These are phyloP conservation scores for Fusarium sp. DNA, from an alignment of 2,329 filamentous ascomycete genomes.

Conservation along the genomic window DNA sequence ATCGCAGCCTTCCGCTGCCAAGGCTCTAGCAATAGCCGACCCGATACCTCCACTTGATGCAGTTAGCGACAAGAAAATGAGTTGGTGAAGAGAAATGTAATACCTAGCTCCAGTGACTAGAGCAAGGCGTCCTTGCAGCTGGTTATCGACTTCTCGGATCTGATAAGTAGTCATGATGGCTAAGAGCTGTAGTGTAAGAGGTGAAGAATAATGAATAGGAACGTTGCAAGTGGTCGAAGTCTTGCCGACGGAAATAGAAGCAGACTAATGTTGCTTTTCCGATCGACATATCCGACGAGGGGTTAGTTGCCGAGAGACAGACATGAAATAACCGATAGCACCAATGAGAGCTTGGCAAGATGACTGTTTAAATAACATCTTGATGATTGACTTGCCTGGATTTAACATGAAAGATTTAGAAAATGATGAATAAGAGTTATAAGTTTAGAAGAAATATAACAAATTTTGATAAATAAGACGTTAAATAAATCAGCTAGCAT, in stretches of 20 bases:
- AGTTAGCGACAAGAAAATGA: not conserved
- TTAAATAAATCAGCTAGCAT: too few relatives aligned
- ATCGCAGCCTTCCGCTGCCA: slow-evolving; percentile 29
- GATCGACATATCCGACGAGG: slow-evolving; percentile 26
- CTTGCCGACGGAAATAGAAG: too few relatives aligned
- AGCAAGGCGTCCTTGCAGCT: slow-evolving; percentile 23
- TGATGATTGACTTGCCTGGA: too few relatives aligned
- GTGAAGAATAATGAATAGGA: not conserved
- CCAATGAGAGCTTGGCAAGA: too few relatives aligned
- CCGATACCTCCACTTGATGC: slow-evolving; percentile 23
- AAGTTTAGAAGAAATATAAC: too few relatives aligned
- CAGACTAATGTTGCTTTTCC: not conserved
- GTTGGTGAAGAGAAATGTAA: rapidly evolving
- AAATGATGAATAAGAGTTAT: too few relatives aligned
- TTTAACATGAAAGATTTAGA: too few relatives aligned
- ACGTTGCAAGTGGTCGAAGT: too few relatives aligned
- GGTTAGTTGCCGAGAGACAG: slow-evolving; percentile 17
- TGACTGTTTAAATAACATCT: too few relatives aligned
- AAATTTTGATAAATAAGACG: too few relatives aligned
- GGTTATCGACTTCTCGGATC: slow-evolving; percentile 21
- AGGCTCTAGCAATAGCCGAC: slow-evolving; percentile 17
- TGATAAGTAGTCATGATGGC: slow-evolving; percentile 25
- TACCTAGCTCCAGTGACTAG: slow-evolving; percentile 34
- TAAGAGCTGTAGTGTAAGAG: rapidly evolving
- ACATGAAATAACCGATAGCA: too few relatives aligned